Percentiles rank a stretch among this genome's conserved stretches.
These are phyloP conservation scores for Melocanna baccifera DNA, from an alignment of 176 grass and related monocot species.

Conservation along the genomic window DNA sequence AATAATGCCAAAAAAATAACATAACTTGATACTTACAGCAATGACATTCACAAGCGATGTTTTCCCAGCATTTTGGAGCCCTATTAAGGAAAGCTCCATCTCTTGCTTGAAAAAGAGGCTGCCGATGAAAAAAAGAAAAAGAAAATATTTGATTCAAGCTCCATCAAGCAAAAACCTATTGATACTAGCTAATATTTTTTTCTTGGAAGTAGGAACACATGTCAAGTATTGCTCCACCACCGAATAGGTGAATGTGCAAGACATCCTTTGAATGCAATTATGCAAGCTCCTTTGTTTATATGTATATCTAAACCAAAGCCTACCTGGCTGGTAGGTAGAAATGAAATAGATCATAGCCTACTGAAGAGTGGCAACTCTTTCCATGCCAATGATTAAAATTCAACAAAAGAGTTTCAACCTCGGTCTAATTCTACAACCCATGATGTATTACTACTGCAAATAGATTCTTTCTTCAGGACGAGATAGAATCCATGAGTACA, in stretches of 20 bases:
- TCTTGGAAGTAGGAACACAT: conserved; percentile 2
- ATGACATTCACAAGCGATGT: conserved; percentile 95
- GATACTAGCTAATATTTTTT: conserved; percentile 5
- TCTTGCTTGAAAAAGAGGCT: conserved; percentile 99
- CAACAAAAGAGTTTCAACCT: background rate
- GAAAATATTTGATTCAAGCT: background rate
- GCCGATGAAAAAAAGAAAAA: background rate
- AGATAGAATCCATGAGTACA: background rate
- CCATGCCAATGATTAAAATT: conserved; percentile 15
- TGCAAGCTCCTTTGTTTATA: conserved; percentile 23
- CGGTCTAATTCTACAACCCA: background rate
- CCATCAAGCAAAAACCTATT: background rate
- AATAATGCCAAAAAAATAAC: background rate
- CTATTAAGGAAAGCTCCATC: conserved; percentile 99
- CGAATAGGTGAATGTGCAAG: conserved; percentile 20
- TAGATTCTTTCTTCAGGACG: background rate
- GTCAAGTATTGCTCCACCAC: conserved; percentile 20
- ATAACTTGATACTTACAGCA: conserved; percentile 57
- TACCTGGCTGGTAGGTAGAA: conserved; percentile 32
- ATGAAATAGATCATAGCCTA: conserved; percentile 33
- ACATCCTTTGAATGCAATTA: conserved; percentile 20
- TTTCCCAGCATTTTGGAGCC: conserved; percentile 99
- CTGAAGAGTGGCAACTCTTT: background rate
- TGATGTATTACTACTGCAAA: background rate
- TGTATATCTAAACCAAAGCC: conserved; percentile 10